These are phyloP conservation scores for Dioszegia crocea DNA, from an alignment of 768 basidiomycete species.

Conservation along the genomic window DNA sequence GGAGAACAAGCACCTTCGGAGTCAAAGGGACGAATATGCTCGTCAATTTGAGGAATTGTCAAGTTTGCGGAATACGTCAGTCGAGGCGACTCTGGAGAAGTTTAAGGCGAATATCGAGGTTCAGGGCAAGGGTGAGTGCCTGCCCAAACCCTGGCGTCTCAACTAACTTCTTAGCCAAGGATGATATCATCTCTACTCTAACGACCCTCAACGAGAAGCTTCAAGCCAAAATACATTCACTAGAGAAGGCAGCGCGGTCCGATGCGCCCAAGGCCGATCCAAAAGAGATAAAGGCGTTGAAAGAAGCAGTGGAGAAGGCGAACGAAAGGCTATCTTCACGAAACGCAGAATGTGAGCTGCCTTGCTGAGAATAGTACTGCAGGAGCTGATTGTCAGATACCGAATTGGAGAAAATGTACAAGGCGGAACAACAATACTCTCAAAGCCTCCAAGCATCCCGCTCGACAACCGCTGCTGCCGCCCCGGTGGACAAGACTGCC, in stretches of 20 bases:
- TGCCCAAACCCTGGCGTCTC: neutral
- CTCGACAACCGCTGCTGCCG: conserved; percentile 1
- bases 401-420: conserved; percentile 34
- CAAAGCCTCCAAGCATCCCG: conserved; percentile 22
- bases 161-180: conserved; percentile 34
- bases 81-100: conserved; percentile 34
- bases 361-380: neutral
- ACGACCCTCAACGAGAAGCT: conserved; percentile 39
- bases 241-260: conserved; percentile 26
- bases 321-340: conserved; percentile 20
- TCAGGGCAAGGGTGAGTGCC: conserved; percentile 32
- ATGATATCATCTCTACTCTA: conserved; percentile 39
- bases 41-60: conserved; percentile 45
- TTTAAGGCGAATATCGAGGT: conserved; percentile 37
- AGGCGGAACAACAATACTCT: conserved; percentile 41
- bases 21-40: conserved; percentile 38
- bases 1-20: conserved; percentile 27
- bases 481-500: conserved; percentile 2
- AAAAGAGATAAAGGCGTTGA: conserved; percentile 40
- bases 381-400: conserved; percentile 11
- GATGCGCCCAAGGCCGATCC: conserved; percentile 20
- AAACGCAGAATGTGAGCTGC: conserved; percentile 40
- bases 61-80: conserved; percentile 22
- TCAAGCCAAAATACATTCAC: conserved; percentile 21
- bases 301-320: conserved; percentile 27